Evolutionary conservation across 139 green algal genomes (phyloP), one percentile per base, ranked within the genome.

Genomic region (Chlorella ohadii): DNA sequence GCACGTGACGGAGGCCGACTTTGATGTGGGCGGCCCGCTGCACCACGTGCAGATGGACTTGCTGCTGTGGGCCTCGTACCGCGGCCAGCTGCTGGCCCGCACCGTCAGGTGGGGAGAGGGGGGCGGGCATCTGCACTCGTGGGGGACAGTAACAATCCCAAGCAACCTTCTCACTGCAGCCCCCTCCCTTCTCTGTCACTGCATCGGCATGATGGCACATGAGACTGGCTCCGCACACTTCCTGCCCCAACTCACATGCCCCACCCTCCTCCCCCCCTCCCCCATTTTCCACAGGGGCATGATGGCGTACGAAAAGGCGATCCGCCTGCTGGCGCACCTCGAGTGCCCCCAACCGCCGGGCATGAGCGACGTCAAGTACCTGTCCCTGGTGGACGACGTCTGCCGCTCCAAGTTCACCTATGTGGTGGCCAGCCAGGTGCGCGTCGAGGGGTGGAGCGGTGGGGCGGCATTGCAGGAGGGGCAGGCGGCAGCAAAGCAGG

Each of bases 61-160:
- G 84, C 93, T 93, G 85, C 83, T 95, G 85, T 98, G 95, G 95
- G 95, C 95, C 36, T 95, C 89, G 11, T 92, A 96, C 79, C 83
- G 95, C 12, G 94, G 93, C 28, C 95, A 98, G 89, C 92, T 96
- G 82, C 92, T 98, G 73, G 86, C 93, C 3, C 90, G 94, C 55
- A 97, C 94, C 4, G 92, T 97, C 28, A 82, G 89, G 47, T 91
- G 44, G 44, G 44, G 44, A 9, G 7, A 51, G 44, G 44, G 44
- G 7, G 44, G 44, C n/a, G n/a, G n/a, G n/a, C n/a, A n/a, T n/a
- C n/a, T n/a, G n/a, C n/a, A n/a, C n/a, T n/a, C n/a, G n/a, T n/a
- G n/a, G n/a, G n/a, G n/a, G n/a, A n/a, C n/a, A n/a, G n/a, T n/a
- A n/a, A n/a, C n/a, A n/a, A n/a, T n/a, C n/a, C n/a, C n/a, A n/a